Evolutionary conservation across 2,329 filamentous ascomycete genomes (phyloP), one percentile per base, ranked within the genome.

Genomic region (Magnaporthiopsis poae): DNA sequence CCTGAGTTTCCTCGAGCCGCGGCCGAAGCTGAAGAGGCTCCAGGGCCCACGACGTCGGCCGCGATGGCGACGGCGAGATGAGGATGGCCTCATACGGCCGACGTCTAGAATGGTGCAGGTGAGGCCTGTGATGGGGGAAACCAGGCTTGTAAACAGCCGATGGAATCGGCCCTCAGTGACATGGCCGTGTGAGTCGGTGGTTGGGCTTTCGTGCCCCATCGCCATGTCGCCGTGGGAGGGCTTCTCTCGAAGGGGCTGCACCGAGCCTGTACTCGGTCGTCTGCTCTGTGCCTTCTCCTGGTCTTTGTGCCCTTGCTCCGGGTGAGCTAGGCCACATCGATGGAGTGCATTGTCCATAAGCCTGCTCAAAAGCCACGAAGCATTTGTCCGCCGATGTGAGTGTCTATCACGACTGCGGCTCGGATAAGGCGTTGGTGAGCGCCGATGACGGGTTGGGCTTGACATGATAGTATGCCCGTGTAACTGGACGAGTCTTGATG

Each of bases 371-470:
- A 64, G 27, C 27, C 29, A 8, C 25, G 31, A 27, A n/a, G 36
- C 63, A 31, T 64, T 59, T 39, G 25, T 21, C 15, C 27, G 39
- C n/a, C 29, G 11, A 7, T 27, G 7, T 21, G 29, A 25, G 5
- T 60, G 31, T 27, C 15, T 29, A 9, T n/a, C n/a, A 2, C 18
- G 33, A 25, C 21, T 7, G 63, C 27, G 52, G 15, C 56, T 33
- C 7, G 63, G 63, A 27, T 60, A 65, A 60, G 63, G 63, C 27
- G 63, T 60, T 31, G 63, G 52, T 9, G 63, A 65, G 5, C 63
- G 63, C 9, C 25, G 63, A 12, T 27, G 63, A 21, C 46, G 29
- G n/a, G 46, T 8, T 15, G 13, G 21, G 52, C 21, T n/a, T 64
- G 29, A n/a, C 52, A 25, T 64, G 35, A 13, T 64, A n/a, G 63